Evolutionary conservation across 2,329 filamentous ascomycete species (phyloP), one percentile per base, ranked within the genome.

Genomic region (Neofusicoccum cordaticola): DNA sequence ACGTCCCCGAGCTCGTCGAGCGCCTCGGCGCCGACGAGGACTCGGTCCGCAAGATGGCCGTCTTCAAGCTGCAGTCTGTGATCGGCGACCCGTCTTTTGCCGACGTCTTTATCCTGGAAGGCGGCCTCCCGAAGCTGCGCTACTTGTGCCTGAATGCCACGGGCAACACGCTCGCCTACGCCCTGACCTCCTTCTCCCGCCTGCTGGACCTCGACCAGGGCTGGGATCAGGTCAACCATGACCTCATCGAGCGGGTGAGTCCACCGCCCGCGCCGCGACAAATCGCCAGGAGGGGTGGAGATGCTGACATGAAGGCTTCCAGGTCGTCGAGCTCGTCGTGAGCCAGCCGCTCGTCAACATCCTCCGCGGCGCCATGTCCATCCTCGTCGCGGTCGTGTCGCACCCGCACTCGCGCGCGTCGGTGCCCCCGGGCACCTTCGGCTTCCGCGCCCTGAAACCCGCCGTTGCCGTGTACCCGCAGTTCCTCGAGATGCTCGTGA

Each of bases 81-180:
- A 97, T 99, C 78, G 94, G 93, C 75, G 95, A 99, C 79, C 94
- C 94, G 31, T 90, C 93, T 58, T 98, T 98, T 77, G 95, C 95
- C 72, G 95, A 98, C 77, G 88, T 96, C 71, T 99, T 99, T 81
- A 96, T 98, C 67, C 88, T 90, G 60, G 91, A 93, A 57, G 93
- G 93, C 65, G 95, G 95, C 3, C 84, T 98, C 68, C 84, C 88
- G 69, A 88, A 94, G 69, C 81, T 99, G 71, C 88, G 92, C 62
- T 88, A 91, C 64, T 84, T 98, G 62, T 92, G 95, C 68, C 88
- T 98, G 83, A 86, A 87, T 69, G 89, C 93, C 35, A 91, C 87
- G 65, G 95, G 95, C 65, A 99, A 99, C 78, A 98, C 95, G 1
- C 84, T 99, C 74, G 95, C 95, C 66, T 99, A 99, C 80, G 92